Base-by-base conservation (phyloP, 305 asterid genomes). In the Coffea humblotiana region DNA sequence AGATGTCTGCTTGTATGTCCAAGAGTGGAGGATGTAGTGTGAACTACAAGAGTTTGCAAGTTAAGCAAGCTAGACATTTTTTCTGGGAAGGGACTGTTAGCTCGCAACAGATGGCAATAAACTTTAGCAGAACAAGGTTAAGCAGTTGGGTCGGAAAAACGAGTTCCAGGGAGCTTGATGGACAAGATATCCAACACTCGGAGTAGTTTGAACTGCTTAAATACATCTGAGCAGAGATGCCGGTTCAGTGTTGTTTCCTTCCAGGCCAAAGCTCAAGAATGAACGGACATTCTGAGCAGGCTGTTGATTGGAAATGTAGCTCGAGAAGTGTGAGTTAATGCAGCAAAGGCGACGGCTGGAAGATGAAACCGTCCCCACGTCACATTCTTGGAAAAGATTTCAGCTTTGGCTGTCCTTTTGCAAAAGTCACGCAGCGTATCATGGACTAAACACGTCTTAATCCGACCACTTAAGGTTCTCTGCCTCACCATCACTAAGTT, bases 121-220 rank as follows among this genome's bases (percentile, higher is more conserved):
- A 84, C 79, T 84, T 84, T 61, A 84, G 70, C 75, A 81, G 85
- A 49, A 72, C 29, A 37, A 79, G 74, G 56, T 79, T 77, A 65
- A 35, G 66, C 40, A 84, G 54, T 13, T 84, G 85, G 51, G 45
- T 27, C 25, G 85, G 82, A 13, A 84, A 84, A 84, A 6, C 69
- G 71, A 40, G 43, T 40, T 18, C 56, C 49, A 14, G 23, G 23
- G 19, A 84, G 25, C 51, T 37, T 61, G 68, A 82, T 70, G 64
- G 84, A 66, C 58, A 52, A 71, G 14, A 82, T 77, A 75, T 84
- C 87, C 54, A 84, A 79, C 13, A 82, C 83, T 14, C 83, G 65
- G 37, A 84, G 76, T 77, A 83, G 74, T 11, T 74, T 71, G 23
- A 80, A 83, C n/a, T 73, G 78, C 13, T 80, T 77, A 14, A 10